Evolutionary conservation across 352 stramenopile species (phyloP), one percentile per base, ranked within the genome.

Genomic region (Phytophthora palmivora): DNA sequence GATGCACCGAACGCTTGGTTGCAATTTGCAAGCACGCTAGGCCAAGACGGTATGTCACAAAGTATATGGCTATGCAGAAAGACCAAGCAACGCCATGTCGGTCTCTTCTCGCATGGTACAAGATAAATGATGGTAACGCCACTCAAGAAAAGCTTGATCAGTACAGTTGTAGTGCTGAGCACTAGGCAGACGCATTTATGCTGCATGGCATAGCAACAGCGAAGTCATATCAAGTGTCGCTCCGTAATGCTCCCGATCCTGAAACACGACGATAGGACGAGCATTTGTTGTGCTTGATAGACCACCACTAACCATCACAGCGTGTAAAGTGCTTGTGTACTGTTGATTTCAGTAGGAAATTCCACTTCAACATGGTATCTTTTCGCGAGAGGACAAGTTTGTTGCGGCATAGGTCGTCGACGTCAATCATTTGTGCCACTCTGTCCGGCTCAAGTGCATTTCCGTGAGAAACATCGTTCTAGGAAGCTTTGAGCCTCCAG

Each of bases 71-170:
- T 46, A n/a, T 46, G 9, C 19, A 59, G 30, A 44, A 51, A 59
- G 51, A 50, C 15, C 51, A 14, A 21, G 50, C 51, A 48, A 44
- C 15, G 33, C 14, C 21, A 36, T 46, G 28, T 37, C 7, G 48
- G 37, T 26, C 34, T 54, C 39, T 47, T 30, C 59, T 16, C 50
- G 12, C 26, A 9, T 33, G 33, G 30, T 30, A 37, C 30, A 45
- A 10, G 9, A 57, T 51, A 57, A 63, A 50, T 63, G 32, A 55
- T 41, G 43, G 34, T 67, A 42, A 30, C 46, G 56, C 26, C 56
- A 64, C 55, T 63, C 36, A 50, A n/a, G n/a, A n/a, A 11, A 41
- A 22, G 42, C 22, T n/a, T 53, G 38, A 64, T 45, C 28, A 10
- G 47, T 65, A 50, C 57, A 33, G 57, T 58, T 15, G 3, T 46